Conservation (phyloP, 2,329 filamentous ascomycete genomes). For the Cadophora sp. region DNA sequence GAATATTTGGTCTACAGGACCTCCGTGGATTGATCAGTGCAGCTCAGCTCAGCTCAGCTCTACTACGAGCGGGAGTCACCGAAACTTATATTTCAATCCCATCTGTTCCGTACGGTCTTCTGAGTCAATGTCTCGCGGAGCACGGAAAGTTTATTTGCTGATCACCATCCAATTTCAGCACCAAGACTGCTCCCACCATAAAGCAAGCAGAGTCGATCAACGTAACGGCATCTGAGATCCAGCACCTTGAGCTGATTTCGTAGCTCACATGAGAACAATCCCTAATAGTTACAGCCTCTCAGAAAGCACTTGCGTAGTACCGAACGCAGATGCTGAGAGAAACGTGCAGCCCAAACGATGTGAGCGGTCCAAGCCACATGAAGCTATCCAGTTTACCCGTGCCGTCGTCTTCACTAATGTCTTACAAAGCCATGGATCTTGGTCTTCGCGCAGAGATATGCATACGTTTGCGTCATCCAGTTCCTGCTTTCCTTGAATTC, state of each 20-base stretch:
- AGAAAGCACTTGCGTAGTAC: not conserved
- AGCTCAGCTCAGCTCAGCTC: not conserved
- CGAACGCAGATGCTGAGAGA: not conserved
- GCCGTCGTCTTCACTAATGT: constrained; percentile 1
- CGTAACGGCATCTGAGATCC: not conserved
- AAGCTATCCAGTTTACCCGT: not conserved
- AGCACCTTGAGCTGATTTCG: too few relatives aligned
- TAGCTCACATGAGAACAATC: not conserved
- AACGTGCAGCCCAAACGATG: not conserved
- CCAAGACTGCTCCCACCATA: not conserved
- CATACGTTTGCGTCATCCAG: not conserved
- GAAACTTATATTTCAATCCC: not conserved
- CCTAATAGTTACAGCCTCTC: not conserved
- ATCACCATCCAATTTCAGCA: constrained; percentile 3
- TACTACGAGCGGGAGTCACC: too few relatives aligned
- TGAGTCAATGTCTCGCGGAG: not conserved
- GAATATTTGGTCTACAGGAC: too few relatives aligned
- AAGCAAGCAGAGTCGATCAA: not conserved
- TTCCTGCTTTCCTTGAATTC: not conserved
- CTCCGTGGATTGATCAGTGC: not conserved
- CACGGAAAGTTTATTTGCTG: not conserved
- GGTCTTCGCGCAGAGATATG: not conserved
- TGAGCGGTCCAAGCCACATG: not conserved
- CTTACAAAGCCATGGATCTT: not conserved
- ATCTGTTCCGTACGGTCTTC: not conserved